Evolutionary conservation across 768 basidiomycete genomes (phyloP).

Genomic region (Termitomyces bulborhizus): DNA sequence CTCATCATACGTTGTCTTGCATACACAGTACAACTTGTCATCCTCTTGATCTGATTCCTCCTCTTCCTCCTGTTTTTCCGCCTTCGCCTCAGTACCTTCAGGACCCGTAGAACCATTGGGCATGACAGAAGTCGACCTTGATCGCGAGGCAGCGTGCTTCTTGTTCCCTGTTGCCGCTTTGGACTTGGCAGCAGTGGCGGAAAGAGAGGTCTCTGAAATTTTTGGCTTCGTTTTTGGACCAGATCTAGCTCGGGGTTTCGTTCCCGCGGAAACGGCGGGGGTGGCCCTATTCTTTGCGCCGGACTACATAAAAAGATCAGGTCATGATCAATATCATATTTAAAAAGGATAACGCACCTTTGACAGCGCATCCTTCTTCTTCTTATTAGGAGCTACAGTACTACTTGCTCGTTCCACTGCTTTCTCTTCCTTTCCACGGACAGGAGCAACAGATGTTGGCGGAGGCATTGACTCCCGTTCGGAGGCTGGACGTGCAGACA

Average conservation of each 20-base stretch:
- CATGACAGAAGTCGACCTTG: slow-evolving; percentile 67
- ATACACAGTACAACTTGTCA: slow-evolving; percentile 83
- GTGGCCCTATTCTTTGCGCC: slow-evolving; percentile 17
- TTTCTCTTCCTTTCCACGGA: slow-evolving; percentile 25
- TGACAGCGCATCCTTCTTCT: slow-evolving; percentile 33
- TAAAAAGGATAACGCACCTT: slow-evolving; percentile 27
- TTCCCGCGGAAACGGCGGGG: slow-evolving; percentile 8
- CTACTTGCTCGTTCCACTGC: slow-evolving; percentile 19
- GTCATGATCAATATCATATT: background rate
- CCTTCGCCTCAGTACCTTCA: slow-evolving; percentile 28
- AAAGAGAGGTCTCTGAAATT: slow-evolving; percentile 12
- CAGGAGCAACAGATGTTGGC: slow-evolving; percentile 24
- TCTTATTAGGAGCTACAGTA: slow-evolving; percentile 20
- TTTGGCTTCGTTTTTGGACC: slow-evolving; percentile 26
- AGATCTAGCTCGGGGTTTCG: slow-evolving; percentile 24
- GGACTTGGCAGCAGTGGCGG: slow-evolving; percentile 13
- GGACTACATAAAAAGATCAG: slow-evolving; percentile 16
- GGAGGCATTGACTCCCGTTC: slow-evolving; percentile 61
- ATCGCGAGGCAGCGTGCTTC: slow-evolving; percentile 42
- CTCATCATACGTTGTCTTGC: slow-evolving; percentile 83
- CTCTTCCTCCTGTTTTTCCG: slow-evolving; percentile 41
- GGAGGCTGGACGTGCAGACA: slow-evolving; percentile 19
- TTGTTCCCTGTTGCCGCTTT: slow-evolving; percentile 20
- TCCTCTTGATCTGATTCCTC: slow-evolving; percentile 47
- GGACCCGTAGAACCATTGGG: slow-evolving; percentile 39